Evolutionary conservation across 306 rosid species (phyloP).

Genomic region (cucumber (Cucumis sativus)): DNA sequence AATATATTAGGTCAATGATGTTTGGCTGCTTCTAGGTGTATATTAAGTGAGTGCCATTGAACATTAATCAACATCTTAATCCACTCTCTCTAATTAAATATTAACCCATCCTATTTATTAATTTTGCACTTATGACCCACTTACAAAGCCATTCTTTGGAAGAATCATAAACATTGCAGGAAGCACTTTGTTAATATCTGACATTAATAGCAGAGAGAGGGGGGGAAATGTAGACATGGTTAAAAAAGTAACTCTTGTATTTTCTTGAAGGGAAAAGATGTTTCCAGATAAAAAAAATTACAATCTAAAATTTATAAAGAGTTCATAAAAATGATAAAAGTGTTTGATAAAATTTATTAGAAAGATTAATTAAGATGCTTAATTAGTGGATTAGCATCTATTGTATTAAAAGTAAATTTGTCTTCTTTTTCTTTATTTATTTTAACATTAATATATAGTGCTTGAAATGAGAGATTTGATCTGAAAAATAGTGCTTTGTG

Average conservation of each 20-base stretch:
- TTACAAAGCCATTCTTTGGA: neutral
- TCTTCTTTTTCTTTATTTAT: neutral
- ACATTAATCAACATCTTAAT: neutral
- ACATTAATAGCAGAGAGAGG: neutral
- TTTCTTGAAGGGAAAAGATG: neutral
- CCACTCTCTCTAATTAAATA: neutral
- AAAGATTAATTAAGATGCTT: slow-evolving; percentile 2
- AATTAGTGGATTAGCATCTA: neutral
- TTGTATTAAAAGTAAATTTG: neutral
- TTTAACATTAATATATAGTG: neutral
- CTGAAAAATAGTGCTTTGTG: neutral
- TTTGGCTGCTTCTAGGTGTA: neutral
- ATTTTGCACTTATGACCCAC: slow-evolving; percentile 6
- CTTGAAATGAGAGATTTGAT: neutral
- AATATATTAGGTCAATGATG: neutral
- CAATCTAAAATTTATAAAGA: no score
- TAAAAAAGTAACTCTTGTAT: neutral
- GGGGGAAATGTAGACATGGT: neutral
- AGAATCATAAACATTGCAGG: neutral
- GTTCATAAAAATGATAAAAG: neutral
- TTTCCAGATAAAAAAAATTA: no score
- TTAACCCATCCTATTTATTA: neutral
- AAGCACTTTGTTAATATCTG: neutral
- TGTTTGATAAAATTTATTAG: neutral
- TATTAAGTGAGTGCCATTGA: neutral